These are phyloP conservation scores for Agaricus blazei DNA, from an alignment of 768 basidiomycete species.

Conservation along the genomic window DNA sequence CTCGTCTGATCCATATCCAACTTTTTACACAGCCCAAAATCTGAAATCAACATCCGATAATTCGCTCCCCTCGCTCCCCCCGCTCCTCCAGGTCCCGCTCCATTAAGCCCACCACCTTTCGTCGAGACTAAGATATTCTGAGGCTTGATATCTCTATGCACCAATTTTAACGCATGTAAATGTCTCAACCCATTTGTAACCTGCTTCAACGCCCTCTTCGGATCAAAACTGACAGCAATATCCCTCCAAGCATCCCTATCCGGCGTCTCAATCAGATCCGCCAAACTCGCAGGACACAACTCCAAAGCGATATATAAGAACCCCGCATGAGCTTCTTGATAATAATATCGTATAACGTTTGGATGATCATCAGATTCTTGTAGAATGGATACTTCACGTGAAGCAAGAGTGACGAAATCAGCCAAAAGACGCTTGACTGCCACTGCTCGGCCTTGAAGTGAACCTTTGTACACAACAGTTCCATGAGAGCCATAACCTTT, in stretches of 20 bases:
- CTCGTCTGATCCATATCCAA: conserved; percentile 95
- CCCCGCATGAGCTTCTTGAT: conserved; percentile 88
- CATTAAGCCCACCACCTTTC: background rate
- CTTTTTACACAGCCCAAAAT: conserved; percentile 96
- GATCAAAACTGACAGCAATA: conserved; percentile 72
- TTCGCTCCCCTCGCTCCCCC: background rate
- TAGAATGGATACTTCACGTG: conserved; percentile 88
- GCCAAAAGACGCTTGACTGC: conserved; percentile 96
- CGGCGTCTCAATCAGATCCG: conserved; percentile 80
- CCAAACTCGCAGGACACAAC: conserved; percentile 85
- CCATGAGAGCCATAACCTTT: conserved; percentile 94
- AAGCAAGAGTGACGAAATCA: conserved; percentile 92
- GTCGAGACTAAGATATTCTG: conserved; percentile 75
- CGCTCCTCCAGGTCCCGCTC: background rate
- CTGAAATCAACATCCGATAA: conserved; percentile 23
- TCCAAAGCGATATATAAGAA: conserved; percentile 99
- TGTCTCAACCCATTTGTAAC: conserved; percentile 86
- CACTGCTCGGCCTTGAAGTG: conserved; percentile 94
- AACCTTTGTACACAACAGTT: conserved; percentile 91
- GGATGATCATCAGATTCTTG: conserved; percentile 98
- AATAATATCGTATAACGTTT: conserved; percentile 98
- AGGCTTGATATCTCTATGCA: conserved; percentile 98
- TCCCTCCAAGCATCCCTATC: conserved; percentile 66
- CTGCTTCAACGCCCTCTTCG: conserved; percentile 83
- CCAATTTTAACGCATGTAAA: conserved; percentile 88